Evolutionary conservation across 805 yeast species (phyloP), one percentile per base, ranked within the genome.

Genomic region (Suhomyces pyralidae): DNA sequence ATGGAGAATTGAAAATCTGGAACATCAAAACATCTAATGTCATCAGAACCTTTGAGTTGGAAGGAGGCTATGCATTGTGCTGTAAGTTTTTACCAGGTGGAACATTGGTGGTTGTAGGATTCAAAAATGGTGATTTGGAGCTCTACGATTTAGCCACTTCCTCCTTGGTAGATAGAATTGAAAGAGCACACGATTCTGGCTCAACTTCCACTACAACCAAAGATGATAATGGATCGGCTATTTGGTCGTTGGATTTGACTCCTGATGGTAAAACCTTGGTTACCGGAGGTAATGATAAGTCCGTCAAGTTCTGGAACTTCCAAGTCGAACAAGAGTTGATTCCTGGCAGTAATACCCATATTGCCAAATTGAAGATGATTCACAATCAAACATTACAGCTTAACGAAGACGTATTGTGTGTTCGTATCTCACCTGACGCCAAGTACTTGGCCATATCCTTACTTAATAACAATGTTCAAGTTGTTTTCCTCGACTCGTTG

Each of bases 271-370:
- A 83, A 59, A 78, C 86, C 0, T 74, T 94, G 47, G 84, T 92
- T 0, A 88, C 97, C 2, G 99, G 97, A 8, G 93, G 97, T 32
- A 96, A 96, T 40, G 99, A 94, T 68, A 92, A 92, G 65, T 72
- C 82, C 3, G 86, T 93, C 42, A 90, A 90, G 65, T 90, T 91
- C 66, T 94, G 99, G 99, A 82, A 85, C 46, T 83, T 94, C 64
- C 75, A 78, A 61, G 81, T 90, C 22, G 86, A 82, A 51, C 79
- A 81, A 55, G 89, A 84, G 49, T 55, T 70, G n/a, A 83, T 88
- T 26, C 86, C 90, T 1, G 97, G 96, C 9, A 82, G 92, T 1
- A 67, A 68, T 12, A 65, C 70, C 32, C 71, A 65, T 15, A 67
- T 81, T 2, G 73, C 85, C 6, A 71, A 74, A 40, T 71, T 94